These are phyloP conservation scores for Boletus tomentosulus DNA, from an alignment of 768 basidiomycete species.

Conservation along the genomic window DNA sequence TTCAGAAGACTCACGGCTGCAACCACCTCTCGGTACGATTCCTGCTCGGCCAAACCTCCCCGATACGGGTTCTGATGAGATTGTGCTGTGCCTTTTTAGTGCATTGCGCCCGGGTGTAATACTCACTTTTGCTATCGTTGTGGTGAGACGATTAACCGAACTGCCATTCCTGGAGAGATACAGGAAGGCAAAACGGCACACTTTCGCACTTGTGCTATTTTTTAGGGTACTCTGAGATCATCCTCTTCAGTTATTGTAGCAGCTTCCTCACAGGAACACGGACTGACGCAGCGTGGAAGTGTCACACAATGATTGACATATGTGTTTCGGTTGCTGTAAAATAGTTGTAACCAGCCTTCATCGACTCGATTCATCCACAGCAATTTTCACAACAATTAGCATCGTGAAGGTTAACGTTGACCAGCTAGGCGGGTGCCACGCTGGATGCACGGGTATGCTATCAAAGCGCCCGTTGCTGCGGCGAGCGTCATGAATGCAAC, in stretches of 20 bases:
- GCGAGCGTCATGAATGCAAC: slow-evolving; percentile 15
- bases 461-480: slow-evolving; percentile 5
- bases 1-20: slow-evolving; percentile 50
- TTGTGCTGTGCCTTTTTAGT: slow-evolving; percentile 30
- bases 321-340: neutral
- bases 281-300: neutral
- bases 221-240: slow-evolving; percentile 11
- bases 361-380: no score
- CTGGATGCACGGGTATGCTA: neutral
- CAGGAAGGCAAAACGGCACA: slow-evolving; percentile 29
- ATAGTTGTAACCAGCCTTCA: neutral
- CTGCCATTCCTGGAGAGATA: slow-evolving; percentile 33
- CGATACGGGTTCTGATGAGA: neutral
- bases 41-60: neutral
- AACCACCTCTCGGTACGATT: slow-evolving; percentile 55
- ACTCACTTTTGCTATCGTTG: slow-evolving; percentile 54
- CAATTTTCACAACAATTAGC: no score
- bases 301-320: neutral
- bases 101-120: slow-evolving; percentile 54
- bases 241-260: neutral
- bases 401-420: no score
- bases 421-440: neutral
- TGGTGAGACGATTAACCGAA: slow-evolving; percentile 41
- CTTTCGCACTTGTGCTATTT: slow-evolving; percentile 27
- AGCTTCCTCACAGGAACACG: neutral